These are phyloP conservation scores for Anisodus acutangulus DNA, from an alignment of 257 asterid species.

Conservation along the genomic window DNA sequence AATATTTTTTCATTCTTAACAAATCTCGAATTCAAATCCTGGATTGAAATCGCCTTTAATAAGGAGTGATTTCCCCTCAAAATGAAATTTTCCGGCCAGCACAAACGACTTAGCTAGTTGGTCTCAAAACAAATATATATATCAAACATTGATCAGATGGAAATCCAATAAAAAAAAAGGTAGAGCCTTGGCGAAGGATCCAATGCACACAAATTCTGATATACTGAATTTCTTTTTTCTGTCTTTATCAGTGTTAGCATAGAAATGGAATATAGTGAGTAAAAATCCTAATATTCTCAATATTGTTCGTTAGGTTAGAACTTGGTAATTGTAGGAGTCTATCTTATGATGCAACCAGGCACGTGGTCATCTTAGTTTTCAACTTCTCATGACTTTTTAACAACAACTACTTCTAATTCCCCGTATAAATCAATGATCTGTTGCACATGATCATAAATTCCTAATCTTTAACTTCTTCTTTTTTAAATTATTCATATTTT, in stretches of 20 bases:
- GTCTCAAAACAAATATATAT: too few species aligned
- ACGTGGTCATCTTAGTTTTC: slow-evolving; percentile 21
- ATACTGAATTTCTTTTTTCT: not conserved
- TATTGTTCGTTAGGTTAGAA: not conserved
- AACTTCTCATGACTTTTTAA: not conserved
- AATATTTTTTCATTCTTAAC: too few species aligned
- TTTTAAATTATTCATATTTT: too few species aligned
- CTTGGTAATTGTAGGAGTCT: not conserved
- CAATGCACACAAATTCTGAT: not conserved
- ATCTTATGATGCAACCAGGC: not conserved
- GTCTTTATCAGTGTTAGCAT: not conserved
- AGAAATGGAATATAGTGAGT: slow-evolving; percentile 19
- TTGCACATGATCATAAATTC: not conserved
- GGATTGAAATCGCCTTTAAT: too few species aligned
- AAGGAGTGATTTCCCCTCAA: too few species aligned
- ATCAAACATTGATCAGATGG: too few species aligned
- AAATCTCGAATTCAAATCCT: too few species aligned
- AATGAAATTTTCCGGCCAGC: too few species aligned
- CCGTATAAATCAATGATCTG: not conserved
- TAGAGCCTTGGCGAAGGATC: not conserved
- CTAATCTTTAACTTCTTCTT: not conserved
- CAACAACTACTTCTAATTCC: slow-evolving; percentile 3
- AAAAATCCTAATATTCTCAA: not conserved
- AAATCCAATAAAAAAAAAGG: not conserved
- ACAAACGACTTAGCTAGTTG: too few species aligned